Evolutionary conservation across 2,329 filamentous ascomycete genomes (phyloP).

Genomic region (Tolypocladium pustulatum): DNA sequence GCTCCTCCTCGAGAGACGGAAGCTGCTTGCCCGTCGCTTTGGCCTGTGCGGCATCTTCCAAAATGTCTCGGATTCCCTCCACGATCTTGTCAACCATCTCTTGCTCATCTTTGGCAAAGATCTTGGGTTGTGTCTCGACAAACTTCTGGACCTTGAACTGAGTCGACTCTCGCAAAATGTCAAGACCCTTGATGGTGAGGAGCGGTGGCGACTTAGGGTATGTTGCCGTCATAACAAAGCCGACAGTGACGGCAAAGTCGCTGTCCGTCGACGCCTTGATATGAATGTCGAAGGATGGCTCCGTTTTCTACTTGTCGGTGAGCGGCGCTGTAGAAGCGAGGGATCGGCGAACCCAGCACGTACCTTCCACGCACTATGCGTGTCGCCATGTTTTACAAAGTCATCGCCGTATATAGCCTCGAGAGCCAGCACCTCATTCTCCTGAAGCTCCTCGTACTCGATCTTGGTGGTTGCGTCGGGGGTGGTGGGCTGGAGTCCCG

Average conservation of each 20-base stretch:
- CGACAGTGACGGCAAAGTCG: constrained; percentile 60
- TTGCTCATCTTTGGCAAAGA: constrained; percentile 40
- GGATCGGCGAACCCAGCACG: constrained; percentile 8
- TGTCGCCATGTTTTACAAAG: constrained; percentile 62
- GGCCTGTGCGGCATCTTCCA: constrained; percentile 77
- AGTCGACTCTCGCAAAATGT: constrained; percentile 58
- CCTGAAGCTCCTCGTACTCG: constrained; percentile 74
- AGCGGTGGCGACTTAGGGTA: constrained; percentile 80
- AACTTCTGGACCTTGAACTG: constrained; percentile 59
- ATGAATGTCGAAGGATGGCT: constrained; percentile 72
- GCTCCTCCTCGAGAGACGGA: constrained; percentile 81
- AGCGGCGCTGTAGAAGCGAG: neutral
- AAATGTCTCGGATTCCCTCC: constrained; percentile 58
- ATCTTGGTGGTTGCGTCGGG: constrained; percentile 33
- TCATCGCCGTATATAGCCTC: constrained; percentile 86
- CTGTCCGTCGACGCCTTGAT: constrained; percentile 65
- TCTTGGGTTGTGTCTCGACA: constrained; percentile 46
- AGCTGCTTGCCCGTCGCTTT: constrained; percentile 66
- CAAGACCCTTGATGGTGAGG: constrained; percentile 55
- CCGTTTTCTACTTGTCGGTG: constrained; percentile 50
- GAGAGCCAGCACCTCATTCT: constrained; percentile 77
- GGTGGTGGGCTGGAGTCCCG: constrained; percentile 35
- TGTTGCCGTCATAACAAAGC: constrained; percentile 74
- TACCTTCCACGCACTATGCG: constrained; percentile 78
- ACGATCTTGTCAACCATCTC: constrained; percentile 58